These are phyloP conservation scores for Citropsis articulata DNA, from an alignment of 345 rosid genomes.

Conservation along the genomic window DNA sequence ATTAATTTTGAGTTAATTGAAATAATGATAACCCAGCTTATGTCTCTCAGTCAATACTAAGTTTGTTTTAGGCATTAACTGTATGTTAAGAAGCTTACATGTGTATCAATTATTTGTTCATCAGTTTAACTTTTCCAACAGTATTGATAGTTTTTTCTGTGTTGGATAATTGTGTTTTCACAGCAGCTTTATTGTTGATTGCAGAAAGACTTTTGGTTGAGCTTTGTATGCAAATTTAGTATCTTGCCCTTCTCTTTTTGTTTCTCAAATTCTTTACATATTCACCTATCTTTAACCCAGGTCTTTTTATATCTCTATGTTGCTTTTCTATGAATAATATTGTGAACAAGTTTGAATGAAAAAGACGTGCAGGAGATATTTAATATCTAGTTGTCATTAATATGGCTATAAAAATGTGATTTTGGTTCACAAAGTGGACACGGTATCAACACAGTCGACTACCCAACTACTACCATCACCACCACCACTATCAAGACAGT, in stretches of 20 bases:
- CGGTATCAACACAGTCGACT: no score
- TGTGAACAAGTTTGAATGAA: background rate
- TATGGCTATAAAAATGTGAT: no score
- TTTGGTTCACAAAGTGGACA: no score
- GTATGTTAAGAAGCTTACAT: background rate
- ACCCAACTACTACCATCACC: no score
- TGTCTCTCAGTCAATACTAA: background rate
- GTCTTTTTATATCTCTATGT: background rate
- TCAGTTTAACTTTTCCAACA: background rate
- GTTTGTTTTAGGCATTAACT: background rate
- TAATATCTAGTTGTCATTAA: background rate
- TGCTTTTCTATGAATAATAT: background rate
- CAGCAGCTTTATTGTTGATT: background rate
- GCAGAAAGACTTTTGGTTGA: background rate
- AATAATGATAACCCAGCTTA: background rate
- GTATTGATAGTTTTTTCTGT: background rate
- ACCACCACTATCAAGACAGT: no score
- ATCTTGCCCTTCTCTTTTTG: background rate
- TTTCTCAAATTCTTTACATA: background rate
- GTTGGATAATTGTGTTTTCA: background rate
- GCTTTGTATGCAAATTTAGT: background rate
- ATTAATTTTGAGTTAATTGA: background rate
- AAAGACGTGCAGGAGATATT: background rate
- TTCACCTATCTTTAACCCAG: background rate
- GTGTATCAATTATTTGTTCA: background rate